Conservation (phyloP, 306 rosid genomes). For the Astragalus glycyphyllos region DNA sequence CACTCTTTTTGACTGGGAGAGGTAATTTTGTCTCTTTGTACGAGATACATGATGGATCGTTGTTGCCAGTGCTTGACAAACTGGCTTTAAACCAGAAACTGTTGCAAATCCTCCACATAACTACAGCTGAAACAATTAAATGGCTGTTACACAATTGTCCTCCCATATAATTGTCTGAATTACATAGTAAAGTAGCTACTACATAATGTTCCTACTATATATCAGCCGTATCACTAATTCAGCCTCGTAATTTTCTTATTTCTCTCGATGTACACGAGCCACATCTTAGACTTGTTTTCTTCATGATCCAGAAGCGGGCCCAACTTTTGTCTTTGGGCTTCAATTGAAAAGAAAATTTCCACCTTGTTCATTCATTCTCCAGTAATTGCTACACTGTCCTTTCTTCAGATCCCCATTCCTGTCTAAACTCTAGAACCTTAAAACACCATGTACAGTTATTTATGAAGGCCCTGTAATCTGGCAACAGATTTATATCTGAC, state of each 20-base stretch:
- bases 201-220: background rate
- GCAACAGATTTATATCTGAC: background rate
- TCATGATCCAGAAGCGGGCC: background rate
- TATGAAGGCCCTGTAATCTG: background rate
- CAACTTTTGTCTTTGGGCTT: background rate
- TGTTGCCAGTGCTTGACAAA: background rate
- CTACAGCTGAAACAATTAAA: background rate
- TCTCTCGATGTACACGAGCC: background rate
- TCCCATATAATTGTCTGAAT: background rate
- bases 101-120: background rate
- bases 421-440: background rate
- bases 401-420: background rate
- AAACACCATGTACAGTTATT: background rate
- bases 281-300: background rate
- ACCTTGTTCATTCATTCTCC: background rate
- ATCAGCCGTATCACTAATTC: background rate
- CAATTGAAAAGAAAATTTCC: too few species aligned
- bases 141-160: background rate
- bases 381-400: background rate
- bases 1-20: slow-evolving; percentile 90
- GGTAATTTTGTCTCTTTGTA: slow-evolving; percentile 55
- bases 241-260: slow-evolving; percentile 10
- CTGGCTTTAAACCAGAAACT: background rate
- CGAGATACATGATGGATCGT: slow-evolving; percentile 19
- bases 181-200: background rate